Evolutionary conservation across 352 stramenopile genomes (phyloP).

Genomic region (Globisporangium emineosum): DNA sequence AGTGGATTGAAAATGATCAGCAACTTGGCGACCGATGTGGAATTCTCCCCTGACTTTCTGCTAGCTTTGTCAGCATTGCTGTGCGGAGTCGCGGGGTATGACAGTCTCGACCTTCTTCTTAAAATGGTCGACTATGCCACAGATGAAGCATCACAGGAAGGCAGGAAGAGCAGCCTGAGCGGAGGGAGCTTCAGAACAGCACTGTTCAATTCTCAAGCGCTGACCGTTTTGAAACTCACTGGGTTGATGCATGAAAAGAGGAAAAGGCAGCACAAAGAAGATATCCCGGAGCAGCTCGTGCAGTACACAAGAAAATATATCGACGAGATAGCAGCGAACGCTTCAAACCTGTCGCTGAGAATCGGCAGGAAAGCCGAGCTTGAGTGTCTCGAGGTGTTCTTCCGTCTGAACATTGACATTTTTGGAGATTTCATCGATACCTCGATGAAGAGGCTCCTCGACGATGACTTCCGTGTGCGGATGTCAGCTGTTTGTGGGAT

Average conservation of each 20-base stretch:
- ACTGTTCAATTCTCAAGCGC: conserved; percentile 54
- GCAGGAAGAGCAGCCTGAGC: conserved; percentile 19
- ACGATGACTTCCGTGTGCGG: conserved; percentile 59
- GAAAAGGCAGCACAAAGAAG: conserved; percentile 52
- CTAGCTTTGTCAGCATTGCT: conserved; percentile 56
- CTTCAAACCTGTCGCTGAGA: conserved; percentile 23
- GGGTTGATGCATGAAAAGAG: conserved; percentile 51
- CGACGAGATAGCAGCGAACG: conserved; percentile 15
- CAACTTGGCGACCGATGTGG: conserved; percentile 34
- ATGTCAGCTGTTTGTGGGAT: conserved; percentile 38
- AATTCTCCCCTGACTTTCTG: conserved; percentile 68
- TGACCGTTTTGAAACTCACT: conserved; percentile 41
- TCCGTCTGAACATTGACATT: conserved; percentile 47
- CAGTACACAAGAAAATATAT: conserved; percentile 42
- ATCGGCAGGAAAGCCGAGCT: conserved; percentile 36
- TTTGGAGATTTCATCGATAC: conserved; percentile 57
- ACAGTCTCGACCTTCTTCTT: conserved; percentile 56
- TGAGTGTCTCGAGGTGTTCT: conserved; percentile 63
- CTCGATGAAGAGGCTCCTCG: conserved; percentile 41
- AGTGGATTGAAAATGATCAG: conserved; percentile 57
- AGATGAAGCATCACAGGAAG: conserved; percentile 35
- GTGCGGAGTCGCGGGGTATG: conserved; percentile 47
- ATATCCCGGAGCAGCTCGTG: conserved; percentile 40
- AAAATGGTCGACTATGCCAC: conserved; percentile 53
- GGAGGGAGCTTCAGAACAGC: conserved; percentile 25